These are phyloP conservation scores for Discostella stelligeroides DNA, from an alignment of 108 stramenopile genomes.

Conservation along the genomic window DNA sequence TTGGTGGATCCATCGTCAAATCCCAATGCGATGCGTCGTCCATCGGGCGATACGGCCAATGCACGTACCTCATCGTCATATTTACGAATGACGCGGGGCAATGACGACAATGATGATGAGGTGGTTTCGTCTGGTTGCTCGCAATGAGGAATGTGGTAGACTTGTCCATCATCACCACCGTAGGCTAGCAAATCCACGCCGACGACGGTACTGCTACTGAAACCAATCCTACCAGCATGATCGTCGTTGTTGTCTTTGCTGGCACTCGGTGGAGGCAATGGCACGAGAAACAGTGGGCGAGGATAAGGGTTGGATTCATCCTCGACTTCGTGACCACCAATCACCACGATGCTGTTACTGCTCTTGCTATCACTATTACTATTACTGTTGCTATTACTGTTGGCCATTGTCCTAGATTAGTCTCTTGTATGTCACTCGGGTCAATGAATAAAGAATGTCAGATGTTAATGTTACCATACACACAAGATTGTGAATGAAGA, in stretches of 20 bases:
- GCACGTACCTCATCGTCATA: constrained; percentile 71
- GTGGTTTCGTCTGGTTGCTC: too few species aligned
- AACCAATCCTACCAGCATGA: too few species aligned
- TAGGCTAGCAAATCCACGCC: constrained; percentile 54
- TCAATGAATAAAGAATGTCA: too few species aligned
- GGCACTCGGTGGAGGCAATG: constrained; percentile 4
- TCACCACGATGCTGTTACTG: too few species aligned
- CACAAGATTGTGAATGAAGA: too few species aligned
- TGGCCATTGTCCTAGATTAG: too few species aligned
- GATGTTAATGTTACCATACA: too few species aligned
- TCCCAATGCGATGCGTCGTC: constrained; percentile 68
- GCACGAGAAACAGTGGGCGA: neutral
- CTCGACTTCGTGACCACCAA: constrained; percentile 12
- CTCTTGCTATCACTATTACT: too few species aligned
- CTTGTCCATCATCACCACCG: constrained; percentile 70
- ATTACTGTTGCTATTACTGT: too few species aligned
- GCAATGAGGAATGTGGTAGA: constrained; percentile 38
- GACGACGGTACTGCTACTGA: neutral
- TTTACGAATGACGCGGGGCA: neutral
- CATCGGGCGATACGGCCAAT: constrained; percentile 64
- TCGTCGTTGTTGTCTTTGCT: neutral
- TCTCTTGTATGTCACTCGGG: too few species aligned
- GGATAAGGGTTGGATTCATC: neutral
- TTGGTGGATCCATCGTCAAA: constrained; percentile 63
- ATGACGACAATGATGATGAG: constrained; percentile 6